Conservation (phyloP, 768 basidiomycete genomes). For the Pholiota microspora region DNA sequence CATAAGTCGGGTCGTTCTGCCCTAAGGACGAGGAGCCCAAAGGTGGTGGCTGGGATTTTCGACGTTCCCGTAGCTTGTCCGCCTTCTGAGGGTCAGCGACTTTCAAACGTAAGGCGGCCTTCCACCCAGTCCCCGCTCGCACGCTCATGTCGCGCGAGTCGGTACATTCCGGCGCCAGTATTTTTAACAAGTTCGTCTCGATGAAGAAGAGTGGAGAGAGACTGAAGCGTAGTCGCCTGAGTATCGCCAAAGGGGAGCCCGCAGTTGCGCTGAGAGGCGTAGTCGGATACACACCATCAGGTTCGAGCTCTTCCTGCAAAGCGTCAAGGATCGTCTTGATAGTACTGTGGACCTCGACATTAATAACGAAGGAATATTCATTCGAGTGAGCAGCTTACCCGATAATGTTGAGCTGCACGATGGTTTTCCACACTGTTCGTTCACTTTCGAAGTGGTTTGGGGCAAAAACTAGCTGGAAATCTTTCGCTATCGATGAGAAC, state of each 20-base stretch:
- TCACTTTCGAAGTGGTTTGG: conserved; percentile 61
- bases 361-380: background rate
- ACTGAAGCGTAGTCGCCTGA: conserved; percentile 33
- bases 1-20: conserved; percentile 44
- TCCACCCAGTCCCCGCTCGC: conserved; percentile 61
- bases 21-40: conserved; percentile 9
- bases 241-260: conserved; percentile 19
- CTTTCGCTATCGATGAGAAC: conserved; percentile 29
- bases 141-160: conserved; percentile 45
- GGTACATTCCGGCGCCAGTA: conserved; percentile 45
- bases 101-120: conserved; percentile 35
- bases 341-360: conserved; percentile 34
- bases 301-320: conserved; percentile 45
- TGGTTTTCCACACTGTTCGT: conserved; percentile 55
- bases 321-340: conserved; percentile 57
- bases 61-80: background rate
- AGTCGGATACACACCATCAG: conserved; percentile 13
- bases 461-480: conserved; percentile 67
- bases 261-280: conserved; percentile 16
- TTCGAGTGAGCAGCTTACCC: conserved; percentile 32
- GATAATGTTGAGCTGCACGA: conserved; percentile 71
- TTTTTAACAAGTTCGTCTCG: conserved; percentile 48
- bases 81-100: background rate
- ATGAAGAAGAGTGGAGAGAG: conserved; percentile 52
- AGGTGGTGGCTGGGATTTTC: conserved; percentile 20